phyloP scores from a whole-genome alignment of 768 basidiomycete genomes.

The Ramaria sp. region DNA sequence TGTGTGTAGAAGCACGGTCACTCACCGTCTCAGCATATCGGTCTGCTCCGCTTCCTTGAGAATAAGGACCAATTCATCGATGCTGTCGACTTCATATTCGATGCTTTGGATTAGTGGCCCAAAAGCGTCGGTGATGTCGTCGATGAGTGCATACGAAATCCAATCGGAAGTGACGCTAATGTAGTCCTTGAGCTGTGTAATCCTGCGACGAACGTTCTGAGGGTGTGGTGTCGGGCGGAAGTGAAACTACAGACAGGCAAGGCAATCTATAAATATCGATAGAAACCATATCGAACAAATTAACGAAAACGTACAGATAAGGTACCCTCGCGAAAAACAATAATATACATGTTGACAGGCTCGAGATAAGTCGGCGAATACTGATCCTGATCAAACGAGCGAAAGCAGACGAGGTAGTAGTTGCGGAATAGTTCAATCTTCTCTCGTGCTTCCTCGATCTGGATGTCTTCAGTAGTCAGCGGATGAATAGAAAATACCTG shows the following conservation, averaged over 20 bases:
- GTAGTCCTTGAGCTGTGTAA: slow-evolving; percentile 98
- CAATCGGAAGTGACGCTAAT: slow-evolving; percentile 98
- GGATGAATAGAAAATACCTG: slow-evolving; percentile 97
- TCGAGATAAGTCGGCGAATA: slow-evolving; percentile 96
- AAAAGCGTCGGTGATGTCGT: slow-evolving; percentile 99
- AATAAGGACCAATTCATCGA: slow-evolving; percentile 95
- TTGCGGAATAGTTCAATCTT: slow-evolving; percentile 99
- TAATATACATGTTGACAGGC: slow-evolving; percentile 99
- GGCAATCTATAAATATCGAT: background rate
- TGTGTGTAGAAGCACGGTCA: background rate
- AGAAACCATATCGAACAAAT: background rate
- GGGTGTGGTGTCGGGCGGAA: slow-evolving; percentile 96
- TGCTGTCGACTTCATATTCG: slow-evolving; percentile 98
- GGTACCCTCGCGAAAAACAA: slow-evolving; percentile 95
- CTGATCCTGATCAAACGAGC: slow-evolving; percentile 96
- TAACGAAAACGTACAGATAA: slow-evolving; percentile 58
- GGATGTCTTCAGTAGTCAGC: slow-evolving; percentile 96
- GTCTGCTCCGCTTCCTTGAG: slow-evolving; percentile 93
- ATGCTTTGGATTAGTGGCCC: slow-evolving; percentile 97
- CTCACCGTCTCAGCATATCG: slow-evolving; percentile 82
- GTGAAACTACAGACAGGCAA: slow-evolving; percentile 57
- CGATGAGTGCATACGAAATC: slow-evolving; percentile 99
- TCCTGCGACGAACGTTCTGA: slow-evolving; percentile 93
- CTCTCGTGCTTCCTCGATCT: slow-evolving; percentile 98
- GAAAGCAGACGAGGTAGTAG: slow-evolving; percentile 98